phyloP scores from a whole-genome alignment of 495 filamentous ascomycete genomes.

The Tuber brumale region DNA sequence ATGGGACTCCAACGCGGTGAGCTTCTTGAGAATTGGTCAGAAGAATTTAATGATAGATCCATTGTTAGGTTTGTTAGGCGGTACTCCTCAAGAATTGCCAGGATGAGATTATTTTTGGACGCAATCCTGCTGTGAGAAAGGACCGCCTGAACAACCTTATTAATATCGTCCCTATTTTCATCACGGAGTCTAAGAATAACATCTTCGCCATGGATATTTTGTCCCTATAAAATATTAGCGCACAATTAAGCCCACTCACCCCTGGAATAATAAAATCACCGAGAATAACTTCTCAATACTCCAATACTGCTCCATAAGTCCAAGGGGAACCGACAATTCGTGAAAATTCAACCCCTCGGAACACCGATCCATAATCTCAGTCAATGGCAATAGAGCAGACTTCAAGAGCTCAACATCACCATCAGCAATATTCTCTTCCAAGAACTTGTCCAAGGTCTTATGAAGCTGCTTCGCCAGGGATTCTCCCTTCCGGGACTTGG shows the following conservation, averaged over 20 bases:
- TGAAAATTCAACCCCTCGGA: conserved; percentile 84
- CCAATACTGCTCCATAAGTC: conserved; percentile 70
- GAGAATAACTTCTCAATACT: conserved; percentile 82
- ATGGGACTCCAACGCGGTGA: conserved; percentile 87
- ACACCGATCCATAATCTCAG: conserved; percentile 74
- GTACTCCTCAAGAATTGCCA: conserved; percentile 90
- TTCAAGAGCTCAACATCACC: conserved; percentile 62
- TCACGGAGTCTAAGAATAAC: conserved; percentile 90
- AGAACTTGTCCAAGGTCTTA: conserved; percentile 77
- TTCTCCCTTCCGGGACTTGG: conserved; percentile 66
- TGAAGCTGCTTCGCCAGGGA: conserved; percentile 85
- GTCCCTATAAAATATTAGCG: conserved; percentile 46
- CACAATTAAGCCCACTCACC: not conserved
- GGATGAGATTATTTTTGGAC: conserved; percentile 87
- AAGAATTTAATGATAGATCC: conserved; percentile 86
- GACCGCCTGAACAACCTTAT: conserved; percentile 76
- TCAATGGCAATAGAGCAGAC: conserved; percentile 67
- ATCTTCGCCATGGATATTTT: conserved; percentile 81
- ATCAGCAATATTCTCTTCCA: conserved; percentile 73
- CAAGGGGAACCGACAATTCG: conserved; percentile 75
- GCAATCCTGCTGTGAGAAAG: conserved; percentile 88
- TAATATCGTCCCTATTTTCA: conserved; percentile 86
- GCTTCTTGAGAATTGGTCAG: conserved; percentile 71
- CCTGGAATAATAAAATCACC: conserved; percentile 13
- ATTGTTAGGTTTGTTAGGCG: conserved; percentile 81